Base-by-base conservation (phyloP, 495 filamentous ascomycete species). In the Pseudotulostoma volvatum region DNA sequence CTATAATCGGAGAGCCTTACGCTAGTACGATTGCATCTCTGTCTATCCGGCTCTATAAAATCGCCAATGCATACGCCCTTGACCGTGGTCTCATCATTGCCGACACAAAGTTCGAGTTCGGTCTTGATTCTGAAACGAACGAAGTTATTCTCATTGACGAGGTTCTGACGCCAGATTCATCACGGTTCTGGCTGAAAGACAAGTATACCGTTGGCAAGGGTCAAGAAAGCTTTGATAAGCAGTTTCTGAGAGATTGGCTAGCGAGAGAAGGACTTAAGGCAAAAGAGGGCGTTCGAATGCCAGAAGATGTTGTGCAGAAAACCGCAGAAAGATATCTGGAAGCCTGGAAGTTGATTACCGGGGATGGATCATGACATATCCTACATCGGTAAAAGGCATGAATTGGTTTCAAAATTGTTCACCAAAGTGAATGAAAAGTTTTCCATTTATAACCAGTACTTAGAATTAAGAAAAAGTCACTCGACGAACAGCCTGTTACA, bases 171-270 rank as follows among this genome's bases (percentile, higher is more conserved):
- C 79, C 77, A 13, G 83, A 90, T 52, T 81, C 76, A 32, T 85
- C 79, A 9, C 75, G 90, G 7, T 94, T 95, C 68, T 97, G 90
- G 90, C 76, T 74, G 3, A 71, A 69, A 44, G 76, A 73, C 17
- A 62, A 63, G 7, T 94, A 93, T 47, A 69, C 71, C 47, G 56
- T 76, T 20, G 88, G 88, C 0, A 64, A 65, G 25, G 67, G 79
- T 15, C 86, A 93, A 64, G 64, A 74, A 38, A 87, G 80, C 58
- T 87, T 79, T 39, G 88, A 96, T 53, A 96, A 97, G 71, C 90
- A 95, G 68, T 80, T 70, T 47, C 46, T 95, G 50, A 65, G 88
- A 15, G 79, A 95, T 58, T 97, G 87, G 86, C 57, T 97, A 53
- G 77, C 73, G 0, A 49, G 47, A 28, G 62, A 76, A 40, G 81